Conservation (phyloP, 2,329 filamentous ascomycete genomes). For the Aspergillus sp. region DNA sequence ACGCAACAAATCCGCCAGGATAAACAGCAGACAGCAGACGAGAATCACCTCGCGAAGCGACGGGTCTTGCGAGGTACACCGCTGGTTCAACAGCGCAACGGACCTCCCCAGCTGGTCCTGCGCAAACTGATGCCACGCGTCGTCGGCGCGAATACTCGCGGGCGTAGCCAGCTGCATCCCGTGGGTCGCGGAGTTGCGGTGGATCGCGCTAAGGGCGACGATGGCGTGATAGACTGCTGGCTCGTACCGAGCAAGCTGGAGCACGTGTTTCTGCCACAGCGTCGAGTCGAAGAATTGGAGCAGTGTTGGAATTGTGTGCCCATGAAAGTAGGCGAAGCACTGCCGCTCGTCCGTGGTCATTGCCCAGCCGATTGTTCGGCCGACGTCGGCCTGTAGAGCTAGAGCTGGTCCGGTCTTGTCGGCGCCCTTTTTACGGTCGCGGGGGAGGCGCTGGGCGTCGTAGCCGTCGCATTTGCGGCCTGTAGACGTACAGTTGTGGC, state of each 20-base stretch:
- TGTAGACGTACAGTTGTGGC: slow-evolving; percentile 2
- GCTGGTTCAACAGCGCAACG: slow-evolving; percentile 1
- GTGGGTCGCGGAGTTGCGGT: slow-evolving; percentile 1
- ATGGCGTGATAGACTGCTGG: slow-evolving; percentile 16
- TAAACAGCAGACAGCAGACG: slow-evolving; percentile 19
- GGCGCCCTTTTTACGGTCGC: not conserved
- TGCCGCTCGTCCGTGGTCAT: slow-evolving; percentile 25
- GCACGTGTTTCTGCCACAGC: slow-evolving; percentile 15
- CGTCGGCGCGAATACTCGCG: not conserved
- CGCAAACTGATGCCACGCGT: slow-evolving; percentile 14
- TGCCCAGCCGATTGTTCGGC: not conserved
- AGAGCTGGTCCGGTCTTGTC: not conserved
- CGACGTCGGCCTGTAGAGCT: not conserved
- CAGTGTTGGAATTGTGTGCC: slow-evolving; percentile 22
- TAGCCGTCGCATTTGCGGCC: not conserved
- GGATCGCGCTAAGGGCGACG: slow-evolving; percentile 11
- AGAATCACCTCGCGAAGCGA: slow-evolving; percentile 11
- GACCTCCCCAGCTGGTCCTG: slow-evolving; percentile 10
- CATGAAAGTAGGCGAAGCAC: slow-evolving; percentile 25
- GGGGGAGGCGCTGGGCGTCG: not conserved
- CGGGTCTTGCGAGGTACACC: slow-evolving; percentile 14
- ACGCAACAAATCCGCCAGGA: slow-evolving; percentile 2
- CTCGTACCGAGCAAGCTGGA: slow-evolving; percentile 13
- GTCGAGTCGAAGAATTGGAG: slow-evolving; percentile 20
- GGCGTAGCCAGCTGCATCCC: not conserved